A percentile compares a stretch with the other conserved stretches of the same genome.
These are phyloP conservation scores for Mortierella hygrophila DNA, from an alignment of 192 early-diverging fungal genomes.

Conservation along the genomic window DNA sequence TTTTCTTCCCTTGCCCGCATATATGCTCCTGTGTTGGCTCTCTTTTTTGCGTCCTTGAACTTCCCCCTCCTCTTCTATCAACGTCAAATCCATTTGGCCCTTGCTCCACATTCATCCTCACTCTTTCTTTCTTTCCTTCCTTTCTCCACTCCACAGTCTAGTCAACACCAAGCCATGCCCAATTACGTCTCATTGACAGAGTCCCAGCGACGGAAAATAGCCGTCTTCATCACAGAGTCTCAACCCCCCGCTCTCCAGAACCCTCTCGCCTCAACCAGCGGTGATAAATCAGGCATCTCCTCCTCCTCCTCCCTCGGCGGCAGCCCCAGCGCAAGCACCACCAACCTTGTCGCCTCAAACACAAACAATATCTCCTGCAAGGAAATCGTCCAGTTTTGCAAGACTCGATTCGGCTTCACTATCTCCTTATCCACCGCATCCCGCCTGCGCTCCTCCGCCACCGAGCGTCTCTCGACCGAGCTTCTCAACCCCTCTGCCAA, in stretches of 20 bases:
- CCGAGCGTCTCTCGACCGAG: slow-evolving; percentile 51
- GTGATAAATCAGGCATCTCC: slow-evolving; percentile 29
- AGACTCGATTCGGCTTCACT: slow-evolving; percentile 54
- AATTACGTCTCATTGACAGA: slow-evolving; percentile 56
- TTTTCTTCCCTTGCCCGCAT: background rate
- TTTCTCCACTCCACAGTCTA: background rate
- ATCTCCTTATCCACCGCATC: slow-evolving; percentile 54
- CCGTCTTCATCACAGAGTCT: slow-evolving; percentile 56
- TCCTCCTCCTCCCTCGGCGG: slow-evolving; percentile 8
- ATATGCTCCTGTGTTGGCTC: background rate
- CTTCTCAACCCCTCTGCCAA: slow-evolving; percentile 50
- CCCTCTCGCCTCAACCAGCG: slow-evolving; percentile 14
- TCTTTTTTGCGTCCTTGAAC: background rate
- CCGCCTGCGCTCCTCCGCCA: slow-evolving; percentile 42
- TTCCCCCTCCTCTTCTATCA: no score
- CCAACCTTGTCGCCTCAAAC: slow-evolving; percentile 5
- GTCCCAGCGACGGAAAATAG: slow-evolving; percentile 51
- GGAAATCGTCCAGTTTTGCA: slow-evolving; percentile 56
- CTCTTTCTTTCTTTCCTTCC: background rate
- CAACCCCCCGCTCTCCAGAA: slow-evolving; percentile 31
- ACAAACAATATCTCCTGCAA: slow-evolving; percentile 52
- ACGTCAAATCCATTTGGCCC: no score
- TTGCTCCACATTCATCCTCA: background rate
- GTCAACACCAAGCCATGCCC: slow-evolving; percentile 19
- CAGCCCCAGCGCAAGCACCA: slow-evolving; percentile 27